Percentiles rank a stretch among this genome's conserved stretches.
These are phyloP conservation scores for Punica granatum DNA, from an alignment of 345 rosid species.

Conservation along the genomic window DNA sequence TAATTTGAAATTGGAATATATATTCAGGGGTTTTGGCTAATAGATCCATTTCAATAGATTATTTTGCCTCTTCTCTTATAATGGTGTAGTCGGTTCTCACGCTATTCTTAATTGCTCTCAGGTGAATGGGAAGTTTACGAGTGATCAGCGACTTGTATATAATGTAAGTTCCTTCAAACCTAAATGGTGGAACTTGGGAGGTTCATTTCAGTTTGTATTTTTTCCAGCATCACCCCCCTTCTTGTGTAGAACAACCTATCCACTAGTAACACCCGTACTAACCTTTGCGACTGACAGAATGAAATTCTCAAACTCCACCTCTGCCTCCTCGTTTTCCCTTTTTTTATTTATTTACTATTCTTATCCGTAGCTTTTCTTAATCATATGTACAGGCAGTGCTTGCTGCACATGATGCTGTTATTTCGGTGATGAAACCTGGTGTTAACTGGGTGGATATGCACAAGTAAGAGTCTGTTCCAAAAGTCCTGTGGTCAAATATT, in stretches of 20 bases:
- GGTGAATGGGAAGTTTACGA: conserved; percentile 93
- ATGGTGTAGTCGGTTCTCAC: not conserved
- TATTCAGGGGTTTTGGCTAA: not conserved
- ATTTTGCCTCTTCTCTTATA: not conserved
- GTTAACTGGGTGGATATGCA: conserved; percentile 90
- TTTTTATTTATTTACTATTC: not conserved
- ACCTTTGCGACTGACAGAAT: not conserved
- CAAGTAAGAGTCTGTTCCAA: conserved; percentile 44
- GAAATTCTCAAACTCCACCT: not conserved
- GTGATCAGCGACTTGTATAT: conserved; percentile 68
- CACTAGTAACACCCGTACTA: not conserved
- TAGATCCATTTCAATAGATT: not conserved
- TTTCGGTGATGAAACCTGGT: conserved; percentile 77
- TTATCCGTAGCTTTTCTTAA: conserved; percentile 3
- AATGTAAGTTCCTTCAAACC: conserved; percentile 43
- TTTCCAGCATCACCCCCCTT: not conserved
- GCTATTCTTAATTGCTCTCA: conserved; percentile 14
- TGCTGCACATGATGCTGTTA: conserved; percentile 78
- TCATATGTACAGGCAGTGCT: conserved; percentile 59
- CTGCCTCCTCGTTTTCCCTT: not conserved
- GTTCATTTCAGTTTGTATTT: not conserved
- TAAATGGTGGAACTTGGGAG: not conserved
- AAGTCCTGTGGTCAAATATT: not conserved
- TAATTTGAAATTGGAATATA: not conserved
- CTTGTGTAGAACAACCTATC: not conserved